Evolutionary conservation across 345 rosid genomes (phyloP).

Genomic region (Mercurialis annua): DNA sequence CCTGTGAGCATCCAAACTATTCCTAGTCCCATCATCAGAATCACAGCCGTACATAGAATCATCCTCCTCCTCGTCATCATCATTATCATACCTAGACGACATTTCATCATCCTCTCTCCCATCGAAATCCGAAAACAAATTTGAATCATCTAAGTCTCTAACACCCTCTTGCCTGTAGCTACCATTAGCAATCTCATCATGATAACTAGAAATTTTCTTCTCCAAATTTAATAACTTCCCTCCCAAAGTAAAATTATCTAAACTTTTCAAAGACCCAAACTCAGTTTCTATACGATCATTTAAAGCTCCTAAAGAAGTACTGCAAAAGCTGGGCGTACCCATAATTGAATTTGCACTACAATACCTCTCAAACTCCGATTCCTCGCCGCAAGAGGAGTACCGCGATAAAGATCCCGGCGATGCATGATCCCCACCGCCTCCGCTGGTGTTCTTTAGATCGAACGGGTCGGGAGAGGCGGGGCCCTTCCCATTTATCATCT

Average conservation of each 20-base stretch:
- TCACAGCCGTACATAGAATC: conserved; percentile 48
- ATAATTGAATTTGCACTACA: conserved; percentile 79
- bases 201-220: conserved; percentile 20
- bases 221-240: conserved; percentile 31
- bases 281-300: conserved; percentile 63
- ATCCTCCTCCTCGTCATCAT: conserved; percentile 64
- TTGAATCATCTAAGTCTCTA: conserved; percentile 12
- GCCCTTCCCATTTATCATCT: conserved; percentile 56
- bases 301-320: conserved; percentile 47
- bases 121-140: conserved; percentile 16
- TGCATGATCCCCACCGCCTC: conserved; percentile 31
- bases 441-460: conserved; percentile 37
- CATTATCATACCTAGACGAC: conserved; percentile 40
- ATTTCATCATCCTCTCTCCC: conserved; percentile 33
- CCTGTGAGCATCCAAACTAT: conserved; percentile 28
- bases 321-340: conserved; percentile 71
- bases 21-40: conserved; percentile 45
- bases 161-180: too few species aligned
- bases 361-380: conserved; percentile 75
- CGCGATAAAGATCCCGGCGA: conserved; percentile 50
- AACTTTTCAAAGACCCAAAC: conserved; percentile 52
- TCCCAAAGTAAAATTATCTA: conserved; percentile 63
- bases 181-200: conserved; percentile 9
- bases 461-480: conserved; percentile 43
- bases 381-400: conserved; percentile 82